Base-by-base conservation (phyloP, 805 yeast genomes). In the Ogataea polymorpha region DNA sequence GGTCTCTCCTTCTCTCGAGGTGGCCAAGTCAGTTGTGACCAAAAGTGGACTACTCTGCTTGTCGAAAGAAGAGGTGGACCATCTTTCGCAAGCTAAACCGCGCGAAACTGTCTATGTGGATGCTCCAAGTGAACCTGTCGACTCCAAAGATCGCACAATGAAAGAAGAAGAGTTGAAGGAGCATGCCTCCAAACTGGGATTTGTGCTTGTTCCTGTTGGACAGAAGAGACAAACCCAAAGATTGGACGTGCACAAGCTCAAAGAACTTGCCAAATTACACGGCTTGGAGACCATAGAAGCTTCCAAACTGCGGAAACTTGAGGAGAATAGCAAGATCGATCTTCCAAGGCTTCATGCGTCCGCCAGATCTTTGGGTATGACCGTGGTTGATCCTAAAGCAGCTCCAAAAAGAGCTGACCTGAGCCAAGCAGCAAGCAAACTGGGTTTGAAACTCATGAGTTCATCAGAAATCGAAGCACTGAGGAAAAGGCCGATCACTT, bases 371-470 rank as follows among this genome's bases (percentile, higher is more conserved):
- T n/a, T 48, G 14, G 55, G 55, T n/a, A 34, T 39, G 5, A 27
- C 48, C 4, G 44, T 50, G 18, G 42, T 45, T 20, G 51, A 43
- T 18, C 35, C 42, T 6, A 23, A 31, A 8, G 4, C 33, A 12
- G 18, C 33, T 17, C 29, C 40, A 23, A 17, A 42, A n/a, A 35
- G 39, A 35, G 41, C 37, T 31, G 31, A 35, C 31, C 27, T 52
- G 28, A 48, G 51, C 26, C 23, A 32, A 20, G 39, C 39, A 24
- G 65, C 63, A 6, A 25, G 49, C 6, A 60, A 55, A 10, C 48
- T 65, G 18, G 73, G 70, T 2, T 49, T 67, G 40, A 51, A 48
- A 4, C 54, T 69, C 4, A 39, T 70, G 15, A 54, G 72, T 0
- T 44, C 51, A 5, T 53, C 54, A 2, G 70, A 68, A n/a, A 42